phyloP scores from a whole-genome alignment of 176 grass and related monocot species.

The Canna indica region DNA sequence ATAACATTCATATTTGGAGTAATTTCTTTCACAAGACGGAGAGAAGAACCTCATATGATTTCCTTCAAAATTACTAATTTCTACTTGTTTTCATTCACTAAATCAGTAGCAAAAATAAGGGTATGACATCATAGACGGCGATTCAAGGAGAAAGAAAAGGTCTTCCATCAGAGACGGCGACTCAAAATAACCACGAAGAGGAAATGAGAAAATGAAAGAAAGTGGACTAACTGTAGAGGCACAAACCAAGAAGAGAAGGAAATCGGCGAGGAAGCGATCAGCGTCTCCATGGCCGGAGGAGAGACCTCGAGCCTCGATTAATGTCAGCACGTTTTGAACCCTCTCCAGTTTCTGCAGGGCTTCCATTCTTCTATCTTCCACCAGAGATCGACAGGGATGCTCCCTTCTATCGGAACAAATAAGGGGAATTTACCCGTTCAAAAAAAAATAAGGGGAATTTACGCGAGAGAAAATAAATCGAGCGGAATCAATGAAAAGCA shows the following conservation, averaged over 20 bases:
- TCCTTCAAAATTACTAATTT: no score
- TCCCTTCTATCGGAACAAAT: no score
- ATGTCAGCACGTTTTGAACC: constrained; percentile 53
- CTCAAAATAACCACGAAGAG: neutral
- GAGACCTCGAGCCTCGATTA: constrained; percentile 42
- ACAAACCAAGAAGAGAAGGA: constrained; percentile 66
- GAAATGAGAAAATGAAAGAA: neutral
- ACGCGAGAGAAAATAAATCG: no score
- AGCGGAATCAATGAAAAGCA: no score
- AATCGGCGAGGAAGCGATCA: constrained; percentile 66
- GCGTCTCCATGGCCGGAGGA: constrained; percentile 6
- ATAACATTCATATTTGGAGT: neutral
- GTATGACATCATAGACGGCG: neutral
- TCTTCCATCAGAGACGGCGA: neutral
- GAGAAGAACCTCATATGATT: no score
- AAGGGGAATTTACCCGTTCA: no score
- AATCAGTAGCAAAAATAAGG: no score
- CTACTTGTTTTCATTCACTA: no score
- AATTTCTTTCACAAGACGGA: neutral
- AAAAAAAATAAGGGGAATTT: no score
- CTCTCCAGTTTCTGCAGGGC: constrained; percentile 56
- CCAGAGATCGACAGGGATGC: neutral
- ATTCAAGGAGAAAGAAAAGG: neutral
- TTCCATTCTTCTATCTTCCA: constrained; percentile 33
- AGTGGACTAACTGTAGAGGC: neutral